Conservation (phyloP, 306 rosid species). For the Vicia faba region DNA sequence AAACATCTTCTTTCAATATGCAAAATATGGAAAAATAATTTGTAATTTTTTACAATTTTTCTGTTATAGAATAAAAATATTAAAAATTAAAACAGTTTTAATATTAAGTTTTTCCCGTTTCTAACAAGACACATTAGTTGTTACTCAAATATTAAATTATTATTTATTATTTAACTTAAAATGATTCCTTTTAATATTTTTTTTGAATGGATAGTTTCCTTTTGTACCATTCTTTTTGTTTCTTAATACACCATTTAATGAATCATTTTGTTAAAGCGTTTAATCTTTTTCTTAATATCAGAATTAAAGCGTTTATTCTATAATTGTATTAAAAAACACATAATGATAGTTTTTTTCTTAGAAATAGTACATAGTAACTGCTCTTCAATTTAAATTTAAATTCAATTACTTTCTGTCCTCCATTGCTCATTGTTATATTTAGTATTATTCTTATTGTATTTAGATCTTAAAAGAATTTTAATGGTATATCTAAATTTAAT, state of each 20-base stretch:
- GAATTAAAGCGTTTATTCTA: too few relatives aligned
- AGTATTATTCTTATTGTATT: slow-evolving; percentile 6
- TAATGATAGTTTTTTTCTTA: not conserved
- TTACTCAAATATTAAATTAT: too few relatives aligned
- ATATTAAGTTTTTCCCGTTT: too few relatives aligned
- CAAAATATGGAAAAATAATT: too few relatives aligned
- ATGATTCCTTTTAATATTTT: too few relatives aligned
- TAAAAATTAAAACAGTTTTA: not conserved
- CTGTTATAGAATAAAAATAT: not conserved
- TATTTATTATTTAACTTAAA: too few relatives aligned
- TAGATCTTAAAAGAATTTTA: slow-evolving; percentile 23
- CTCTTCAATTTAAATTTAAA: slow-evolving; percentile 35
- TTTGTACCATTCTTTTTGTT: not conserved
- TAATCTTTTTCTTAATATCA: too few relatives aligned
- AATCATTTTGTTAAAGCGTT: not conserved
- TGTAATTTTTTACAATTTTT: too few relatives aligned
- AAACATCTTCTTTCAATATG: too few relatives aligned
- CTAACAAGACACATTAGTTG: too few relatives aligned
- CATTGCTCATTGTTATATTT: slow-evolving; percentile 22
- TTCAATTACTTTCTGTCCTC: slow-evolving; percentile 3
- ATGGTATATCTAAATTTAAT: slow-evolving; percentile 3
- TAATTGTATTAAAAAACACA: too few relatives aligned
- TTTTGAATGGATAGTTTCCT: not conserved
- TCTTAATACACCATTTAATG: not conserved
- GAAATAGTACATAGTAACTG: not conserved